Evolutionary conservation across 2,329 filamentous ascomycete species (phyloP), one percentile per base, ranked within the genome.

Genomic region (Aspergillus amoenus): DNA sequence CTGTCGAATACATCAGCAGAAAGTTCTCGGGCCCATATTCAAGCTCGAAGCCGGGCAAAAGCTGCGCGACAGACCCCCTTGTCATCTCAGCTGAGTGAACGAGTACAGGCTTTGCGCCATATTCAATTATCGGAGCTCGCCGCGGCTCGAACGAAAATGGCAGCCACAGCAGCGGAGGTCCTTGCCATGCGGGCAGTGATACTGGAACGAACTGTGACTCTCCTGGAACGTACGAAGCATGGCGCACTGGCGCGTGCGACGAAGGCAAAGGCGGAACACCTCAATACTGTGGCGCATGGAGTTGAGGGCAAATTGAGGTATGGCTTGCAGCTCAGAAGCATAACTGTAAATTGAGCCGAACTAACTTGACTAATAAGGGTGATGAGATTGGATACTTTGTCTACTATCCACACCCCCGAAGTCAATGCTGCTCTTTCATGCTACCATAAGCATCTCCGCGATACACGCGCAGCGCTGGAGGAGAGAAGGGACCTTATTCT

Each of bases 171-270:
- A 13, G 69, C 73, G 11, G 64, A 62, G 41, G 68, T 77, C 11
- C 59, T 76, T 37, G 67, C 67, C 5, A 60, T 61, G 18, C 70
- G 70, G 17, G 66, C 72, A 6, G 64, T 62, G 41, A 61, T 75
- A 12, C 61, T 77, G 34, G 73, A 77, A 64, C 67, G 69, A 17
- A 72, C 67, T 41, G 65, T 77, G 41, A 65, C 72, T n/a, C 63
- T 76, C n/a, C 61, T 78, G 39, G 74, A 76, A 57, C 66, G 74
- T 48, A 71, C 65, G 22, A 76, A 76, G 55, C 72, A 76, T 58
- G 75, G 75, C 18, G 68, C 66, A 17, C 49, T 74, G 42, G 67
- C 69, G 44, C 65, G 72, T 52, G 73, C 67, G 52, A 71, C 66
- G 21, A 75, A 68, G 57, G 73, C 73, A 4, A 71, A 71, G 57